These are phyloP conservation scores for Solanum gandarillasii DNA, from an alignment of 257 asterid species.

Conservation along the genomic window DNA sequence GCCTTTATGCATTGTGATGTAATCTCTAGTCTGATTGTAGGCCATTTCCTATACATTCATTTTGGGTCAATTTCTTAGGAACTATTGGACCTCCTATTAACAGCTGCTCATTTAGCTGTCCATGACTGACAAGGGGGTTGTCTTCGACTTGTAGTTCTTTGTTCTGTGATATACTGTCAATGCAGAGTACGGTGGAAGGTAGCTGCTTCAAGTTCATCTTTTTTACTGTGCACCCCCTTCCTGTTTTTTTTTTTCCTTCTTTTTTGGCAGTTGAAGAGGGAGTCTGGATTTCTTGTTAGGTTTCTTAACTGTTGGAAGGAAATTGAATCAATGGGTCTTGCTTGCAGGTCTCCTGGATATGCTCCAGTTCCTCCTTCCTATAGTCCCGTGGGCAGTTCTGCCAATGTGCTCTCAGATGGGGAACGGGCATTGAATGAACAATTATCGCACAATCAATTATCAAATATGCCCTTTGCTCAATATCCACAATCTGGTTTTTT, in stretches of 20 bases:
- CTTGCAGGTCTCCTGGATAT: slow-evolving; percentile 38
- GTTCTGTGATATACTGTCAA: background rate
- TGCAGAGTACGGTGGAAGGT: background rate
- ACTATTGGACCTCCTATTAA: background rate
- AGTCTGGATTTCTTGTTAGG: background rate
- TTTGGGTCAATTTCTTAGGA: background rate
- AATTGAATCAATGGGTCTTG: background rate
- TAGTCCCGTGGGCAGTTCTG: slow-evolving; percentile 15
- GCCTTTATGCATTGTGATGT: background rate
- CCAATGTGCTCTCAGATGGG: slow-evolving; percentile 11
- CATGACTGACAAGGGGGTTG: background rate
- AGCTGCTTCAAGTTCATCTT: background rate
- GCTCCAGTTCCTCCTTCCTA: slow-evolving; percentile 28
- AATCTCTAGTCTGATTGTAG: background rate
- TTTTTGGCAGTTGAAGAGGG: background rate
- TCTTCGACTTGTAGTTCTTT: background rate
- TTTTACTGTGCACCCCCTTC: background rate
- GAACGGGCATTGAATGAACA: slow-evolving; percentile 19
- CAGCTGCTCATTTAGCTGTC: background rate
- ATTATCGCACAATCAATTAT: slow-evolving; percentile 19
- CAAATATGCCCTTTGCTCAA: slow-evolving; percentile 20
- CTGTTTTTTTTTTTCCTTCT: background rate
- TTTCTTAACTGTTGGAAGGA: background rate
- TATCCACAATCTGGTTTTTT: slow-evolving; percentile 12
- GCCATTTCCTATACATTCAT: background rate